Conservation (phyloP, 2,329 filamentous ascomycete genomes). For the Trichoderma simmonsii region DNA sequence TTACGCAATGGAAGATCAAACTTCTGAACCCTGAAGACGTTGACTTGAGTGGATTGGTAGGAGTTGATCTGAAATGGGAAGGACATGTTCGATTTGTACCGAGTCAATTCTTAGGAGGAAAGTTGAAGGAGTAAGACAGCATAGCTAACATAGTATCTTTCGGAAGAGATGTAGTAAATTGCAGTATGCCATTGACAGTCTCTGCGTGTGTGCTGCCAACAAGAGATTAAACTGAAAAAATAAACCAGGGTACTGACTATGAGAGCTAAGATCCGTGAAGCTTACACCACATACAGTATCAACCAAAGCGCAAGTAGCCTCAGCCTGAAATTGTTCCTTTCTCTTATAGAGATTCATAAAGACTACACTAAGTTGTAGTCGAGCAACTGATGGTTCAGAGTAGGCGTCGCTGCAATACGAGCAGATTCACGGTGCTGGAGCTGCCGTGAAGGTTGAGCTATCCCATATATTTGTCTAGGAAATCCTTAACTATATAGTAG, state of each 20-base stretch:
- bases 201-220: background rate
- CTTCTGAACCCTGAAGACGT: background rate
- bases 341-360: background rate
- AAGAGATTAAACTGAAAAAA: background rate
- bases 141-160: background rate
- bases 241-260: background rate
- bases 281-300: background rate
- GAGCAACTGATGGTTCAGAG: background rate
- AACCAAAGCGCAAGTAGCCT: background rate
- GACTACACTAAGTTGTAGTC: fast-evolving
- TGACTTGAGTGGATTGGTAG: background rate
- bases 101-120: background rate
- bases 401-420: background rate
- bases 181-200: background rate
- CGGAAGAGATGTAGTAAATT: background rate
- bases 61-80: background rate
- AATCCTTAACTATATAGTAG: background rate
- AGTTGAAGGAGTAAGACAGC: background rate
- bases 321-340: background rate
- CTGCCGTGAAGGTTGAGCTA: background rate
- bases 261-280: background rate
- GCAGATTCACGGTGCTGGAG: background rate
- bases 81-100: background rate
- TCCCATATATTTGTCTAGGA: background rate
- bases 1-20: background rate